Conservation (phyloP, 352 stramenopile species). For the Pythium myriotylum region DNA sequence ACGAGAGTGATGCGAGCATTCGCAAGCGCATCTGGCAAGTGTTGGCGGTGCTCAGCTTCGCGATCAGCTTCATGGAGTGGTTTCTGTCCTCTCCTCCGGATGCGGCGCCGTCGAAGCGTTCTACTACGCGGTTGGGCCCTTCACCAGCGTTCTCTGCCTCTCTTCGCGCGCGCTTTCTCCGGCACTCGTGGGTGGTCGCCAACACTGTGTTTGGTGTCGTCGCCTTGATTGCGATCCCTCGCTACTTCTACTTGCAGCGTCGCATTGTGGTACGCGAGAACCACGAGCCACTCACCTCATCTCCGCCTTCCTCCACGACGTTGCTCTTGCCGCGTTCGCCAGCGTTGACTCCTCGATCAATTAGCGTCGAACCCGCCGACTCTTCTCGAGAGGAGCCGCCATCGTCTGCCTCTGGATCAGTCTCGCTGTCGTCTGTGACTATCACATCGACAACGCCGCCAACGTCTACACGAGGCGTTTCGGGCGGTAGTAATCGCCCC, state of each 20-base stretch:
- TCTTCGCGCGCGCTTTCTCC: slow-evolving; percentile 23
- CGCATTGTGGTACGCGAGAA: slow-evolving; percentile 46
- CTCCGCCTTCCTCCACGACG: slow-evolving; percentile 9
- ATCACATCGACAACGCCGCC: slow-evolving; percentile 8
- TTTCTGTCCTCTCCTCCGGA: slow-evolving; percentile 60
- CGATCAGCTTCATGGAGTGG: slow-evolving; percentile 69
- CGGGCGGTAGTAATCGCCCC: not conserved
- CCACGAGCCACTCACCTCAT: slow-evolving; percentile 45
- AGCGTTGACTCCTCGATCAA: slow-evolving; percentile 2
- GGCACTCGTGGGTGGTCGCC: slow-evolving; percentile 69
- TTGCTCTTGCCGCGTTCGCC: slow-evolving; percentile 19
- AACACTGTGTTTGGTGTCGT: slow-evolving; percentile 83
- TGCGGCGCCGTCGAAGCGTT: slow-evolving; percentile 21
- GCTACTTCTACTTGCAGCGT: slow-evolving; percentile 70
- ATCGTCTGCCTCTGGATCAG: not conserved
- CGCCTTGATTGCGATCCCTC: slow-evolving; percentile 59
- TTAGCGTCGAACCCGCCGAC: not conserved
- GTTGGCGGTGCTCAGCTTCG: slow-evolving; percentile 47
- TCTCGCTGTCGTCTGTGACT: too few relatives aligned
- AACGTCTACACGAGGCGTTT: slow-evolving; percentile 2
- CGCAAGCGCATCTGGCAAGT: slow-evolving; percentile 50
- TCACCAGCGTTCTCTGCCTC: slow-evolving; percentile 10
- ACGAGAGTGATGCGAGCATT: slow-evolving; percentile 34
- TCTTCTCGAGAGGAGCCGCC: slow-evolving; percentile 1
- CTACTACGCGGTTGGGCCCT: slow-evolving; percentile 1